Conservation (phyloP, 73 alveolate genomes). For the Diophrys appendiculata region DNA sequence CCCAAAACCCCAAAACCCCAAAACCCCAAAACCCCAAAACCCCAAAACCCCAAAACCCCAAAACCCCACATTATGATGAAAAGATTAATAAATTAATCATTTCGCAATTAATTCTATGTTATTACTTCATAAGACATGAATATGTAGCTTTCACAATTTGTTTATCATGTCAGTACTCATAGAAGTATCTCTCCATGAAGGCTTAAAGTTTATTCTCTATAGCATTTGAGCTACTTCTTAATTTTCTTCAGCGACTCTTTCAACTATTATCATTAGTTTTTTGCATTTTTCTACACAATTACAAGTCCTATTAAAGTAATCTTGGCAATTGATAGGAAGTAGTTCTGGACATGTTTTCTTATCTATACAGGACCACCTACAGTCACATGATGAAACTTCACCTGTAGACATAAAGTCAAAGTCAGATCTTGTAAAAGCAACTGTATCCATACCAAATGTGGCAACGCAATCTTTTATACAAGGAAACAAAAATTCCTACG, state of each 20-base stretch:
- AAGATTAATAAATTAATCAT: no score
- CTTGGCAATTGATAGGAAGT: conserved; percentile 10
- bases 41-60: no score
- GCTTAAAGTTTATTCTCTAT: not conserved
- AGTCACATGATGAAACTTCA: not conserved
- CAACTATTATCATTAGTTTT: not conserved
- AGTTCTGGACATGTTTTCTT: conserved; percentile 12
- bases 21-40: no score
- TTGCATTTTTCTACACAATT: not conserved
- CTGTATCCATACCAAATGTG: not conserved
- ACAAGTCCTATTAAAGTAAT: not conserved
- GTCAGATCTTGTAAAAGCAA: not conserved
- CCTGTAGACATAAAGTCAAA: not conserved
- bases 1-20: no score
- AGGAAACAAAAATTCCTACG: not conserved
- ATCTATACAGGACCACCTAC: not conserved
- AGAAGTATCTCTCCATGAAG: no score
- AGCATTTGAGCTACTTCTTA: not conserved
- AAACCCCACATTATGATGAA: no score
- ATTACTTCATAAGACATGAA: no score
- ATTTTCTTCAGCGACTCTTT: not conserved
- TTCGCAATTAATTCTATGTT: no score
- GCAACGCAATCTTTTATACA: not conserved
- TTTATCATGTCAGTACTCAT: no score
- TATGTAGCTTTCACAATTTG: no score